Evolutionary conservation across 169 alveolate genomes (phyloP).

Genomic region (Amoebophrya sp.): DNA sequence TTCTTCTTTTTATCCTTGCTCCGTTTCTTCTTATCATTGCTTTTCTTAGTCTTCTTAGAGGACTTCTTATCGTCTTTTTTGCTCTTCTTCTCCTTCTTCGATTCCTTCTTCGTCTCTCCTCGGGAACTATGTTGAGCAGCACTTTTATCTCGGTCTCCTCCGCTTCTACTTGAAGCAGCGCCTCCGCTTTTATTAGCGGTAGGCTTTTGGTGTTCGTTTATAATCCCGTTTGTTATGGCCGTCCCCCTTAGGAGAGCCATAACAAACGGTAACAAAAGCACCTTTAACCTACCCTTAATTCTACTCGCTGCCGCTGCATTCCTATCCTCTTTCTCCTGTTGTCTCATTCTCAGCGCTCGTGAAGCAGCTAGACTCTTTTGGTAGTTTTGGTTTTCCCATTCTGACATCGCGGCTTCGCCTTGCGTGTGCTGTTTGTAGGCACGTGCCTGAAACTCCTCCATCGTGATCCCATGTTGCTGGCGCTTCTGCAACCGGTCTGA

Average conservation of each 20-base stretch:
- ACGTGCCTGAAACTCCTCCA: background rate
- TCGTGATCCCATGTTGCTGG: background rate
- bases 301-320: too few species aligned
- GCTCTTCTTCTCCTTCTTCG: background rate
- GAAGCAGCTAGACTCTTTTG: background rate
- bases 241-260: too few species aligned
- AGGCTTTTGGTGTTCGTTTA: too few species aligned
- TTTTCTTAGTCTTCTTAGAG: background rate
- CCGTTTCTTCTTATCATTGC: background rate
- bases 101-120: too few species aligned
- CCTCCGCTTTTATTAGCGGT: too few species aligned
- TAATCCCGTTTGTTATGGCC: too few species aligned
- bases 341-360: background rate
- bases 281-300: too few species aligned
- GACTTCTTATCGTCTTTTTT: background rate
- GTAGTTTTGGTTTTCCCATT: background rate
- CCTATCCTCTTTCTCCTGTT: background rate
- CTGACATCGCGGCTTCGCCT: background rate
- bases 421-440: constrained; percentile 13
- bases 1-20: background rate
- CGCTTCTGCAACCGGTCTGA: background rate
- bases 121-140: too few species aligned
- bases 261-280: too few species aligned
- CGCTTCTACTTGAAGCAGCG: too few species aligned
- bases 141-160: too few species aligned